phyloP scores from a whole-genome alignment of 1,284 basidiomycete genomes.

The Flammula alnicola region DNA sequence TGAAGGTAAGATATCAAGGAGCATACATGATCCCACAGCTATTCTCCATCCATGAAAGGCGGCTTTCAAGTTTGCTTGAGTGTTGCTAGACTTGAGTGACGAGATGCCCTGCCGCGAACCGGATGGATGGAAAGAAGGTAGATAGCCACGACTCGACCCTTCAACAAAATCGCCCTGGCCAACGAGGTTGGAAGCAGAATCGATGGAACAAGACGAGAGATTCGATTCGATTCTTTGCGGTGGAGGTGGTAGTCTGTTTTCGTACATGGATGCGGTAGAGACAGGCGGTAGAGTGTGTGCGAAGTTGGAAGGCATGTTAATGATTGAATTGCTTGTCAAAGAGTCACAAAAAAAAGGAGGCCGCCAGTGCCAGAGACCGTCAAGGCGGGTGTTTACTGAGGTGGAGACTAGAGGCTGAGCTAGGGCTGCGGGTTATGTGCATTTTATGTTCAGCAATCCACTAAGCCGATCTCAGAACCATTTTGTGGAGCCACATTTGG shows the following conservation, averaged over 20 bases:
- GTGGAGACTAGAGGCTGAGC: background rate
- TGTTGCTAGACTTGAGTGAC: slow-evolving; percentile 1
- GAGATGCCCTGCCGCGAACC: slow-evolving; percentile 9
- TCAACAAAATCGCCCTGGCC: slow-evolving; percentile 20
- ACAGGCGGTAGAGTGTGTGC: background rate
- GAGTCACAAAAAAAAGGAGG: background rate
- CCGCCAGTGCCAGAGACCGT: slow-evolving; percentile 11
- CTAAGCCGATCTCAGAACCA: too few species aligned
- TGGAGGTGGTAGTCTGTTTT: slow-evolving; percentile 7
- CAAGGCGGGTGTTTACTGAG: slow-evolving; percentile 6
- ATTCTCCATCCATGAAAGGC: slow-evolving; percentile 55
- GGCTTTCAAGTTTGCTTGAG: slow-evolving; percentile 15
- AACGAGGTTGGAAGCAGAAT: slow-evolving; percentile 20
- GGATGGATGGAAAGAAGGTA: slow-evolving; percentile 26
- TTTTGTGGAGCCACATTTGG: too few species aligned
- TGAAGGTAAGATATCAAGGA: background rate
- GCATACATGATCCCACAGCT: slow-evolving; percentile 62
- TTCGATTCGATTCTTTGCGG: slow-evolving; percentile 15
- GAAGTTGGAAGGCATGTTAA: slow-evolving; percentile 1
- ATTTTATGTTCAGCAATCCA: too few species aligned
- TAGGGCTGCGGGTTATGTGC: too few species aligned
- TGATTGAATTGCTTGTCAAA: background rate
- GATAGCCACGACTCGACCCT: slow-evolving; percentile 11
- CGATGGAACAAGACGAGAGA: slow-evolving; percentile 13
- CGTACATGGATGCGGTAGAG: background rate